Evolutionary conservation across 306 rosid species (phyloP), one percentile per base, ranked within the genome.

Genomic region (Begonia peltatifolia): DNA sequence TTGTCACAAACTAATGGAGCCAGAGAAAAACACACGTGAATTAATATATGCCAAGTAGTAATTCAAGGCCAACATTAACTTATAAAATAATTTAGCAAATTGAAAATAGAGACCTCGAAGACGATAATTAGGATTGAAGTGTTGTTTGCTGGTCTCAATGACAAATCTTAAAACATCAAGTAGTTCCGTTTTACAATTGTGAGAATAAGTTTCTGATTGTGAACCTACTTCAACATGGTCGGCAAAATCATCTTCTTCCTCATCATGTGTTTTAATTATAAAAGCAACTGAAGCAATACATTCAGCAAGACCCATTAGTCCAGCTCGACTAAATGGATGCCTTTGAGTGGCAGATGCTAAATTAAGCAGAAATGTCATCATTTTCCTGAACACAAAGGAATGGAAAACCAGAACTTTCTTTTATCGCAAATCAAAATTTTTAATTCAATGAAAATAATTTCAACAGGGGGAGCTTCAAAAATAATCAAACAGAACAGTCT

Each of bases 121-220:
- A 56, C 97, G 94, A 75, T 89, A 89, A 64, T 73, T 89, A 57
- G 97, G 93, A 76, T 89, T 89, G 79, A 89, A 89, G 73, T 89
- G 97, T 18, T 82, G 87, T 71, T 85, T 89, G 85, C 97, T 82
- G 79, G 78, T 76, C 77, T 80, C 94, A 58, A 79, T 63, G 64
- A 80, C 74, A 78, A 78, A 89, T 76, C 95, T 76, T 63, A 84
- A 71, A 65, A 68, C 72, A 68, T 89, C 79, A 55, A 85, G 77
- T 50, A 89, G 60, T 46, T 62, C 66, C 41, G 61, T 71, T 60
- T 72, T 78, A 56, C 54, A 77, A 66, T 66, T 56, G 48, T 41
- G 76, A 57, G 56, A 63, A 60, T 65, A 60, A 61, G 60, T 35
- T 74, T 49, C 78, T 25, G 73, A 60, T 15, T 59, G 61, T 42